Evolutionary conservation across 805 yeast genomes (phyloP), one percentile per base, ranked within the genome.

Genomic region (Lipomyces chichibuensis): DNA sequence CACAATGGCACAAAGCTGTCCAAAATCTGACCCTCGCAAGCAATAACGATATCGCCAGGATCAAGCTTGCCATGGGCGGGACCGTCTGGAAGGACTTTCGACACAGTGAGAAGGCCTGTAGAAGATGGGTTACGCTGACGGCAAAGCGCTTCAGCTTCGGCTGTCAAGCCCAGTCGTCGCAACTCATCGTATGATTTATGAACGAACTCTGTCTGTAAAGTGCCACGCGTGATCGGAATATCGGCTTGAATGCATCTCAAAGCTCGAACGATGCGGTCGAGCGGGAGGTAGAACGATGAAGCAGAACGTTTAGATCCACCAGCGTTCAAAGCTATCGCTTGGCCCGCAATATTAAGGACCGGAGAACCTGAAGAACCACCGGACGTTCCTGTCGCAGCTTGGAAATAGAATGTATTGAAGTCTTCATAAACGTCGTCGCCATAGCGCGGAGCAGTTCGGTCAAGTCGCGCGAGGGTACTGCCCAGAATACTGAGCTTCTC

Each of bases 361-460:
- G 71, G 71, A 9, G 71, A 69, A 9, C 71, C 71, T 1, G 69
- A 65, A 9, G 71, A 69, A 17, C 71, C 71, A 11, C 71, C 71
- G 14, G 71, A 69, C 2, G 71, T 69, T 7, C 71, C 71, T 2
- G 71, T 69, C 17, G 71, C 71, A n/a, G 71, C 71, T 46, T 69
- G 71, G 43, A 37, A 69, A 55, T 69, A 69, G 29, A 69, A 69
- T 25, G 71, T 69, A 23, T 69, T 67, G 64, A 69, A 69, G 39
- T 69, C 71, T 32, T 69, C 69, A 37, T 69, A 69, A 8, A 55
- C 43, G 57, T 64, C 70, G 51, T 69, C 71, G 11, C 71, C 71
- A 33, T 69, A 69, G 13, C 65, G 62, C 6, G 71, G 71, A 2
- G 71, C 71, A 11, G 68, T 57, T 17, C 71, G 61, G 29, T 69